Conservation (phyloP, 805 yeast genomes). For the Kodamaea restingae region DNA sequence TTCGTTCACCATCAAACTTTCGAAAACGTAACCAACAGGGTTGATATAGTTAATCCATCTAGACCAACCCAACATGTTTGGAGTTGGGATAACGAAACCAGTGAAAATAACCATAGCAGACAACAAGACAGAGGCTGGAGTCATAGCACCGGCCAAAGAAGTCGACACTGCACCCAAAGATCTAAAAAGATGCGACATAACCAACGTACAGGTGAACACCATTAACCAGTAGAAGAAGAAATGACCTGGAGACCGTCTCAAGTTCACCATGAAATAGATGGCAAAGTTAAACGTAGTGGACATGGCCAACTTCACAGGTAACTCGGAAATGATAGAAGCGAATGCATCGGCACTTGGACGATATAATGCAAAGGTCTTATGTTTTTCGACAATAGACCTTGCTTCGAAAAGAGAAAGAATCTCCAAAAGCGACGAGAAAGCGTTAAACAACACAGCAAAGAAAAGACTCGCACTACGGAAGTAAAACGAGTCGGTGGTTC, state of each 20-base stretch:
- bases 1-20: constrained; percentile 56
- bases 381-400: constrained; percentile 57
- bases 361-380: constrained; percentile 51
- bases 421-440: constrained; percentile 58
- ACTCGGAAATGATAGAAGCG: constrained; percentile 56
- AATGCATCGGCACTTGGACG: constrained; percentile 64
- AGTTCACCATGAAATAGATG: constrained; percentile 51
- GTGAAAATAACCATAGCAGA: constrained; percentile 56
- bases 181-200: constrained; percentile 49
- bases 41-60: constrained; percentile 45
- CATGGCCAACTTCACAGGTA: constrained; percentile 46
- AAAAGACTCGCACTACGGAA: constrained; percentile 63
- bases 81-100: constrained; percentile 42
- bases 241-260: constrained; percentile 48
- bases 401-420: constrained; percentile 52
- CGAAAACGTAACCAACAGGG: constrained; percentile 43
- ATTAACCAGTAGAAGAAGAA: constrained; percentile 52
- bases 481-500: constrained; percentile 45
- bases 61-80: constrained; percentile 54
- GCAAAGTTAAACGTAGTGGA: constrained; percentile 47
- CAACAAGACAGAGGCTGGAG: constrained; percentile 43
- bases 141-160: constrained; percentile 39
- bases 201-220: constrained; percentile 40
- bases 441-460: constrained; percentile 61
- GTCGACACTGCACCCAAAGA: constrained; percentile 41